Evolutionary conservation across 225 moss, liverwort and hornwort genomes (phyloP), one percentile per base, ranked within the genome.

Genomic region (Sphagnum tenellum): DNA sequence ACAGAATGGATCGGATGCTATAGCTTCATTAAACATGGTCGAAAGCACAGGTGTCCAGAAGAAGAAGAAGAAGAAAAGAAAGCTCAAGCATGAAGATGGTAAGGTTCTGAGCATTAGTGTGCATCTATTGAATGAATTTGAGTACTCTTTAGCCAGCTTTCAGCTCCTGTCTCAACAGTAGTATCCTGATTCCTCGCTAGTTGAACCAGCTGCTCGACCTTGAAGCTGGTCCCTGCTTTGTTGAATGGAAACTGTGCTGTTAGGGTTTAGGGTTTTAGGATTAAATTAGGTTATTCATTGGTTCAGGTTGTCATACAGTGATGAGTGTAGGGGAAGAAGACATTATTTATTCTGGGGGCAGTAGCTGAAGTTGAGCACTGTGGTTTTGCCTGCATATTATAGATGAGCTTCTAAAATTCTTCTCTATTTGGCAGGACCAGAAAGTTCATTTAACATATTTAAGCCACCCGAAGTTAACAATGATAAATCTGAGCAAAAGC

Each of bases 31-130:
- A 49, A 77, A 54, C 45, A 64, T 10, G 29, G 29, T 65, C 3
- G 70, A 72, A 50, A 74, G 72, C 67, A 83, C 47, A 58, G 74
- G 74, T 55, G 71, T 79, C 54, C 29, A 29, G 29, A 29, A 29
- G 29, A 60, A 50, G 44, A 83, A 80, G 59, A 83, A 83, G 61
- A 63, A 77, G 59, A 80, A 83, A 72, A 72, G 70, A 57, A 44
- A 60, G 62, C 13, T 70, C 48, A 74, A 67, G 56, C 66, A 66
- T 46, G 79, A 75, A 63, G 71, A 72, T 45, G 83, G 83, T 79
- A 67, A 53, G 7, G 5, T 8, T 14, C 5, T 8, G 10, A 12
- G 14, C 8, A 8, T 3, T 2, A 58, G n/a, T 57, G 57, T n/a
- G 9, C 44, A n/a, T 58, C 8, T 58, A 13, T 58, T 58, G 58